Evolutionary conservation across 352 stramenopile genomes (phyloP).

Genomic region (Stramenopiles sp.): DNA sequence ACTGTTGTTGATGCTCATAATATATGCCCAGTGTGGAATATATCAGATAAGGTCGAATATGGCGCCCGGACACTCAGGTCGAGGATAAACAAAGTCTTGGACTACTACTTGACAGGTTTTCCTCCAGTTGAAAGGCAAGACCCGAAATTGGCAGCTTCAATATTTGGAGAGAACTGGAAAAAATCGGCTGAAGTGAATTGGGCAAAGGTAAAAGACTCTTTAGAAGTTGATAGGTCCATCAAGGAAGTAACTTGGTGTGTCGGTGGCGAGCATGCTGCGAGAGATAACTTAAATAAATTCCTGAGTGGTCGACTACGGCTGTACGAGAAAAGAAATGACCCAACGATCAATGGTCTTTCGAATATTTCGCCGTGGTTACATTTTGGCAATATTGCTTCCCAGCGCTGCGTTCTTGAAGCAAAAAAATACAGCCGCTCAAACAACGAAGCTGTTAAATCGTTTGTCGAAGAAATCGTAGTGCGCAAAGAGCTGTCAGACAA

Average conservation of each 20-base stretch:
- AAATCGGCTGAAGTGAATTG: constrained; percentile 16
- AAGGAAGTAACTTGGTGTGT: constrained; percentile 35
- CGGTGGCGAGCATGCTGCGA: constrained; percentile 42
- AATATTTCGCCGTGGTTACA: constrained; percentile 77
- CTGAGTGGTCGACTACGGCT: constrained; percentile 44
- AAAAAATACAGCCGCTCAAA: not conserved
- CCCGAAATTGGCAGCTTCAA: not conserved
- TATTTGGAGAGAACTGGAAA: constrained; percentile 19
- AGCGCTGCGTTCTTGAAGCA: constrained; percentile 35
- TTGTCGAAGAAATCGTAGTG: constrained; percentile 91
- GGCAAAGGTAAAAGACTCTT: constrained; percentile 15
- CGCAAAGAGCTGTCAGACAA: constrained; percentile 89
- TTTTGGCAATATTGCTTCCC: constrained; percentile 60
- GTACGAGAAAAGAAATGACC: constrained; percentile 79
- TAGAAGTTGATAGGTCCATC: constrained; percentile 44
- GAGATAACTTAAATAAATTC: constrained; percentile 57
- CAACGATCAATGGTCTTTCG: constrained; percentile 66
- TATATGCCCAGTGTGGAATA: constrained; percentile 76
- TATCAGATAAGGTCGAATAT: constrained; percentile 79
- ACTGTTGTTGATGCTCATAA: constrained; percentile 92
- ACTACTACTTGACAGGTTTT: constrained; percentile 54
- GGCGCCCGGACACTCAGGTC: constrained; percentile 88
- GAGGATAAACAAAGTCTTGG: constrained; percentile 76
- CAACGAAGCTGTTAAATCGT: constrained; percentile 55
- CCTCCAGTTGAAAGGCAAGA: constrained; percentile 17